Base-by-base conservation (phyloP, 73 alveolate species). In the Paramecium biaurelia region DNA sequence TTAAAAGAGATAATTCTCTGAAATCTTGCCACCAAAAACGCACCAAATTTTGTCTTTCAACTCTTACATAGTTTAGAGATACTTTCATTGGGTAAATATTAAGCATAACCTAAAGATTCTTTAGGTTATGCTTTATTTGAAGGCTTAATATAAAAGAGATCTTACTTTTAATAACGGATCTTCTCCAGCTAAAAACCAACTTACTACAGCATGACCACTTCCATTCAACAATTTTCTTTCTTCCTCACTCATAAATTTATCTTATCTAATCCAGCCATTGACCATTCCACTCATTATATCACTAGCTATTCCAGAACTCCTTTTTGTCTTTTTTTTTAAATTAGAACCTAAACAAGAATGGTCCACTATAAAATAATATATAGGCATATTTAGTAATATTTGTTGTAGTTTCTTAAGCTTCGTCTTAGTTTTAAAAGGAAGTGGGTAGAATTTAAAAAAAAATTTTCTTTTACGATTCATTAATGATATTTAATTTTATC, bases 131-230 rank as follows among this genome's bases (percentile, higher is more conserved):
- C 97, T 12, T 94, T 93, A 26, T 92, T 95, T 2, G 97, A 70
- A 70, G 90, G 70, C 82, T 24, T 6, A 63, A 12, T 9, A 63
- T 4, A 2, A 11, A 63, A 8, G 0, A 26, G 34, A 53, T 14
- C 3, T 0, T 63, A 63, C 82, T 82, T 93, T 89, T 57, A 96
- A 92, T 26, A 95, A 87, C 59, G 98, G 98, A 37, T 96, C 97
- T 2, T 96, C 97, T 9, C 96, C 96, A 92, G 93, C 97, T 38
- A 96, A 84, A 94, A 96, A 93, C 98, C 98, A 93, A 18, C 96
- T 95, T 11, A 93, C 93, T 6, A 95, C 95, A 14, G 96, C 96
- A 85, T 95, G 98, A 6, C 98, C 98, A 15, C 96, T 84, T 58
- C 93, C 98, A 70, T 95, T 95, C 95, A 20, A 95, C 92, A 67